These are phyloP conservation scores for Penicillium fimorum DNA, from an alignment of 495 filamentous ascomycete genomes.

Conservation along the genomic window DNA sequence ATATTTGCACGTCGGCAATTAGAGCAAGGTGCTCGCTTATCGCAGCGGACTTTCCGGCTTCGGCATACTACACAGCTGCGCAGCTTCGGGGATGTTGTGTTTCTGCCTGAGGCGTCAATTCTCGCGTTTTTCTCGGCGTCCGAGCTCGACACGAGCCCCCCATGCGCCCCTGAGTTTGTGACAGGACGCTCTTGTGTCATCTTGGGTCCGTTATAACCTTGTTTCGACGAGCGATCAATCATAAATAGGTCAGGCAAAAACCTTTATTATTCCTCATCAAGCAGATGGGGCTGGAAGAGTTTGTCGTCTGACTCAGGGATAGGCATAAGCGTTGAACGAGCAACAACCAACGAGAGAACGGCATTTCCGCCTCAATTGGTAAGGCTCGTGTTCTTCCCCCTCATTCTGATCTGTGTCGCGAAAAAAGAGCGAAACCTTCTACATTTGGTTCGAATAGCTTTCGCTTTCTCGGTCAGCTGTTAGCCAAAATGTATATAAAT, in stretches of 20 bases:
- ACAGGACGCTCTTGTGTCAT: constrained; percentile 16
- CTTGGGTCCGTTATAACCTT: background rate
- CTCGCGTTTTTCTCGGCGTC: constrained; percentile 39
- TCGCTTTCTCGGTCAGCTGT: background rate
- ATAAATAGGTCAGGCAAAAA: background rate
- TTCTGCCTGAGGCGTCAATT: constrained; percentile 4
- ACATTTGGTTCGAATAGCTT: background rate
- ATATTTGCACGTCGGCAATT: constrained; percentile 64
- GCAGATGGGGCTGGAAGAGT: background rate
- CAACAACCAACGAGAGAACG: background rate
- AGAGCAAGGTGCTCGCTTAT: constrained; percentile 65
- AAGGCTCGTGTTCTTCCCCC: background rate
- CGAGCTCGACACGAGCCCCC: constrained; percentile 21
- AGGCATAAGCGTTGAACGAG: background rate
- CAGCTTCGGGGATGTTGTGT: constrained; percentile 31
- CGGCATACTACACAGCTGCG: constrained; percentile 59
- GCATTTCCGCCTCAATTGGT: background rate
- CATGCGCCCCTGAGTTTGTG: background rate
- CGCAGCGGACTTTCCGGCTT: constrained; percentile 64
- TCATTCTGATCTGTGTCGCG: background rate
- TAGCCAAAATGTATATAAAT: constrained; percentile 1
- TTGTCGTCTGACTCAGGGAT: background rate
- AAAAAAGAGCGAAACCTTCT: constrained; percentile 8
- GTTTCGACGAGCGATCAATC: background rate
- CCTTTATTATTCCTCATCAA: background rate